phyloP scores from a whole-genome alignment of 352 stramenopile species.

The Hyaloperonospora brassicae region DNA sequence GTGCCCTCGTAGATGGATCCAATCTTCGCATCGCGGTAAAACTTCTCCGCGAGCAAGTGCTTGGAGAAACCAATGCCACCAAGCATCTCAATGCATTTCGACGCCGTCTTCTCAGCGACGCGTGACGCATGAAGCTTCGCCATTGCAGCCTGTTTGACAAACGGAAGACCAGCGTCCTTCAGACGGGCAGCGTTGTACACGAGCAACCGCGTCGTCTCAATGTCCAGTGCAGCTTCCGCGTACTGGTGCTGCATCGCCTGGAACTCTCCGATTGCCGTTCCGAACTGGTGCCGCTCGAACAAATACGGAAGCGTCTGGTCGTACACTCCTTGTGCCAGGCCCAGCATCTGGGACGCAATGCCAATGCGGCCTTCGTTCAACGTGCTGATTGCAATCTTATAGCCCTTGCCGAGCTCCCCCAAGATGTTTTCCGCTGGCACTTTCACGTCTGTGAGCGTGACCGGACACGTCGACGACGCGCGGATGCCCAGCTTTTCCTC shows the following conservation, averaged over 20 bases:
- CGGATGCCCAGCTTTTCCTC: constrained; percentile 96
- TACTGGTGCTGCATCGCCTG: constrained; percentile 96
- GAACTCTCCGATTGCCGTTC: constrained; percentile 90
- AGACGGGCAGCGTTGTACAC: constrained; percentile 92
- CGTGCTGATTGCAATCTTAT: constrained; percentile 98
- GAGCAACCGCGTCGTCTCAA: constrained; percentile 89
- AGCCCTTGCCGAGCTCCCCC: constrained; percentile 89
- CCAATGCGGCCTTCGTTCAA: constrained; percentile 94
- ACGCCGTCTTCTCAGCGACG: constrained; percentile 92
- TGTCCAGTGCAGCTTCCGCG: constrained; percentile 90
- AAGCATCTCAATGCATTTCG: constrained; percentile 94
- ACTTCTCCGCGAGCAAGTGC: constrained; percentile 92
- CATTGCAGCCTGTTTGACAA: constrained; percentile 96
- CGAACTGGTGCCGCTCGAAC: constrained; percentile 94
- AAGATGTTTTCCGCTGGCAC: constrained; percentile 91
- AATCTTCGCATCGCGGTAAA: constrained; percentile 96
- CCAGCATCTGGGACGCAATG: constrained; percentile 96
- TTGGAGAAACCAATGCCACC: constrained; percentile 95
- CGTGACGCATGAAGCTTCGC: constrained; percentile 92
- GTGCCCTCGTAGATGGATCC: constrained; percentile 97
- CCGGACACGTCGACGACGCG: constrained; percentile 91
- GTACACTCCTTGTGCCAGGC: constrained; percentile 93
- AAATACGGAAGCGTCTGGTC: constrained; percentile 95
- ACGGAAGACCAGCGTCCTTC: constrained; percentile 91
- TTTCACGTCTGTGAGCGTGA: constrained; percentile 92